A percentile compares a stretch with the other conserved stretches of the same genome.
These are phyloP conservation scores for Orbilia oligospora DNA, from an alignment of 2,329 filamentous ascomycete species.

Conservation along the genomic window DNA sequence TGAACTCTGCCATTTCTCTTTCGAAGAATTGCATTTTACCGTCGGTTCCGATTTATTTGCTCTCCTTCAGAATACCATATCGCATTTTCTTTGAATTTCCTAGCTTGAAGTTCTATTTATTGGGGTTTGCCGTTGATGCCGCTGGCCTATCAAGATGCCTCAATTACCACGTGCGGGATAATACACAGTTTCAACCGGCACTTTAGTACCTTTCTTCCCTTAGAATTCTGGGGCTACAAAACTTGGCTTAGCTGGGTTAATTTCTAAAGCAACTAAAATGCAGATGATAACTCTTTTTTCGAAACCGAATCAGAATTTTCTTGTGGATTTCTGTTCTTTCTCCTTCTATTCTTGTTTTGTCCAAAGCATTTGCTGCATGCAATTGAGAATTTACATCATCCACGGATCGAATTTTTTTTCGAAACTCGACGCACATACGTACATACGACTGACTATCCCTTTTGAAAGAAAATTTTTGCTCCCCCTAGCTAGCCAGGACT, in stretches of 20 bases:
- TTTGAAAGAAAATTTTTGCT: not conserved
- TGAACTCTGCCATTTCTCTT: slow-evolving; percentile 2
- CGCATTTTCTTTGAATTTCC: not conserved
- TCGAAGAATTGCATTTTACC: slow-evolving; percentile 9
- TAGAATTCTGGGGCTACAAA: slow-evolving; percentile 7
- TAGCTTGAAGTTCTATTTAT: slow-evolving; percentile 3
- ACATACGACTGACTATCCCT: slow-evolving; percentile 1
- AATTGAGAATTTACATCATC: not conserved
- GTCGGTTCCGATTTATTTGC: slow-evolving; percentile 9
- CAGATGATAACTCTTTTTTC: not conserved
- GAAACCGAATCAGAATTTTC: not conserved
- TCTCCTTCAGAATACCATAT: not conserved
- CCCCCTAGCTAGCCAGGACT: not conserved
- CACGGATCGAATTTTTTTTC: slow-evolving; percentile 4
- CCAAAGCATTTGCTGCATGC: not conserved
- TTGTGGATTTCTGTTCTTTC: not conserved
- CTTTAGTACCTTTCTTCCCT: not conserved
- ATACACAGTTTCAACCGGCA: slow-evolving; percentile 21
- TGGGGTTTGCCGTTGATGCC: slow-evolving; percentile 41
- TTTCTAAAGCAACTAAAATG: not conserved
- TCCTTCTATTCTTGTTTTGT: slow-evolving; percentile 5
- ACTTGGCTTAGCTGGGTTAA: slow-evolving; percentile 5
- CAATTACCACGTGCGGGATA: slow-evolving; percentile 49
- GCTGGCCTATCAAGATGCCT: slow-evolving; percentile 52
- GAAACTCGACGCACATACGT: slow-evolving; percentile 8